Base-by-base conservation (phyloP, 495 filamentous ascomycete genomes). In the Lasiosphaeria ovina region DNA sequence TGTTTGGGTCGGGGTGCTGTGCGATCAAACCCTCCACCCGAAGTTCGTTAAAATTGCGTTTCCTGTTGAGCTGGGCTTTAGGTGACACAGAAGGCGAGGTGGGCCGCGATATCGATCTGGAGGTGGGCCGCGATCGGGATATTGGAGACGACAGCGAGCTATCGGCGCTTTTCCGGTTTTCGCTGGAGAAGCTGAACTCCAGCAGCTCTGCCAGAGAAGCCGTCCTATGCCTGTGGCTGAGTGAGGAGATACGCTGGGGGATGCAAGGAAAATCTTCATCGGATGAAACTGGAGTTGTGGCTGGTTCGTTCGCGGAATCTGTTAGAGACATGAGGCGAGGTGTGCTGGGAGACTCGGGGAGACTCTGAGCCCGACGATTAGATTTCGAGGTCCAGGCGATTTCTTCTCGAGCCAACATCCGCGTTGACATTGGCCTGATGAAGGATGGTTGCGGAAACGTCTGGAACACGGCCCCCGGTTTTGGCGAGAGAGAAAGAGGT, bases 321-420 rank as follows among this genome's bases (percentile, higher is more conserved):
- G 55, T 38, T 10, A 51, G 33, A 6, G 53, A 42, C 1, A 10
- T 35, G 6, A 57, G 38, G 14, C 54, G 54, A 3, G 65, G 62
- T 31, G 59, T 53, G 31, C 51, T 59, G 56, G 71, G 63, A 2
- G 73, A 47, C 14, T 74, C 73, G 1, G 78, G 76, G 8, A 79
- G 66, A 59, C 78, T 78, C 8, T 68, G 66, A 42, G 76, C 68
- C 8, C 76, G 73, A 45, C 70, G 73, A 12, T 58, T 55, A 24
- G 48, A 40, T 51, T 54, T 65, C 33, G 61, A 24, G 36, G 62
- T 56, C 48, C 67, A 48, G 48, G 62, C 42, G 3, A 68, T 53
- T 49, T 78, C 77, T 33, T 80, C 73, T 24, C 79, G 70, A 7
- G 79, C 77, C 51, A 72, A 60, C 79, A 81, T 81, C 6, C 73